These are phyloP conservation scores for Leccinum rimulosum DNA, from an alignment of 768 basidiomycete genomes.

Conservation along the genomic window DNA sequence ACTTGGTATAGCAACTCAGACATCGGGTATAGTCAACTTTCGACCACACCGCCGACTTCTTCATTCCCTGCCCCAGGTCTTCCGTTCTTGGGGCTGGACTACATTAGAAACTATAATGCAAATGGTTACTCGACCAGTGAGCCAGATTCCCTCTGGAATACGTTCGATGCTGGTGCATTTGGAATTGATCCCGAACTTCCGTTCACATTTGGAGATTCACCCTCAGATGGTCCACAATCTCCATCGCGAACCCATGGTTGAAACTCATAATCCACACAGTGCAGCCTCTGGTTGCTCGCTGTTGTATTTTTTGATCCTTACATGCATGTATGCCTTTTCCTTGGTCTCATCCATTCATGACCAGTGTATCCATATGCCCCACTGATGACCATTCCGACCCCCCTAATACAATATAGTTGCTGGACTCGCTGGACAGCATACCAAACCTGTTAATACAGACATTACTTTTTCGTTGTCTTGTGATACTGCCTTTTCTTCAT, in stretches of 20 bases:
- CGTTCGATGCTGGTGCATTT: constrained; percentile 73
- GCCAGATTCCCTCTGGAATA: constrained; percentile 48
- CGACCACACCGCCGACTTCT: constrained; percentile 59
- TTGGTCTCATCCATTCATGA: constrained; percentile 7
- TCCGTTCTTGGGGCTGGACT: constrained; percentile 85
- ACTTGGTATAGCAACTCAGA: constrained; percentile 32
- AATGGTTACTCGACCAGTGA: constrained; percentile 37
- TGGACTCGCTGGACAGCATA: constrained; percentile 26
- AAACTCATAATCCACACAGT: not conserved
- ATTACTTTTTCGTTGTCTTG: constrained; percentile 7
- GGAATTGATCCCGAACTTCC: constrained; percentile 76
- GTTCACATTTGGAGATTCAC: constrained; percentile 50
- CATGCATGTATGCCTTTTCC: constrained; percentile 13
- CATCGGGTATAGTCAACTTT: constrained; percentile 44
- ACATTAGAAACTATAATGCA: constrained; percentile 72
- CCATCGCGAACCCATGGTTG: constrained; percentile 24
- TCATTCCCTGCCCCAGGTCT: constrained; percentile 69
- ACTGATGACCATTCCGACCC: constrained; percentile 16
- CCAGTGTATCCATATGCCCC: constrained; percentile 33
- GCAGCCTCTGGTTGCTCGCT: not conserved
- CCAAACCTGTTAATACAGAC: constrained; percentile 26
- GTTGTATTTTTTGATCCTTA: constrained; percentile 13
- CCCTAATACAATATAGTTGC: constrained; percentile 26
- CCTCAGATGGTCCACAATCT: constrained; percentile 30
- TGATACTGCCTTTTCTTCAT: constrained; percentile 1